phyloP scores from a whole-genome alignment of 2,329 filamentous ascomycete species.

The Paraphoma sp. region DNA sequence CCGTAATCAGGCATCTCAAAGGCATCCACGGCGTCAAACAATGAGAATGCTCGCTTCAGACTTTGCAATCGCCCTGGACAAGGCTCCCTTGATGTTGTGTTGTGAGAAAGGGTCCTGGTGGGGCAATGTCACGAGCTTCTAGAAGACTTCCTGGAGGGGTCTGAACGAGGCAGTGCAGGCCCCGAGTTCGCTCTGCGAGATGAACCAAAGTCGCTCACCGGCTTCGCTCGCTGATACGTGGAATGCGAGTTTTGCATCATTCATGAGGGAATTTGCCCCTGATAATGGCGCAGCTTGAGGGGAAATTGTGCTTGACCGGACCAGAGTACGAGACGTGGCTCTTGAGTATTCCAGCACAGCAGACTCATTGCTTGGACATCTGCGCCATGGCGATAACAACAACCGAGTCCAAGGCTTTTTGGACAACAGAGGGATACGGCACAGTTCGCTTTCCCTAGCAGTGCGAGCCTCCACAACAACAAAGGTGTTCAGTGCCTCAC shows the following conservation, averaged over 20 bases:
- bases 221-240: slow-evolving; percentile 1
- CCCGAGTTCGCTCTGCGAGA: slow-evolving; percentile 2
- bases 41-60: background rate
- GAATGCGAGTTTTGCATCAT: slow-evolving; percentile 4
- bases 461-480: slow-evolving; percentile 11
- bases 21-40: background rate
- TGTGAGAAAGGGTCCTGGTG: background rate
- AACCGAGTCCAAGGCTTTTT: background rate
- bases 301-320: background rate
- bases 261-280: background rate
- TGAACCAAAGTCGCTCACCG: slow-evolving; percentile 7
- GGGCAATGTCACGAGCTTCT: slow-evolving; percentile 6
- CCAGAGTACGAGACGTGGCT: background rate
- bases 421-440: background rate
- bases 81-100: background rate
- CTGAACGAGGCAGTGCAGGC: slow-evolving; percentile 15
- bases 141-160: background rate
- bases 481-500: slow-evolving; percentile 4
- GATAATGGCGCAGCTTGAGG: slow-evolving; percentile 1
- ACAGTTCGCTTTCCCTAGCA: background rate
- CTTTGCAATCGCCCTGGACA: background rate
- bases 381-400: background rate
- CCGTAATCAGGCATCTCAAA: background rate
- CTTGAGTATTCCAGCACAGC: background rate
- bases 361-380: too few species aligned